Evolutionary conservation across 495 filamentous ascomycete species (phyloP), one percentile per base, ranked within the genome.

Genomic region (Penicillium subrubescens): DNA sequence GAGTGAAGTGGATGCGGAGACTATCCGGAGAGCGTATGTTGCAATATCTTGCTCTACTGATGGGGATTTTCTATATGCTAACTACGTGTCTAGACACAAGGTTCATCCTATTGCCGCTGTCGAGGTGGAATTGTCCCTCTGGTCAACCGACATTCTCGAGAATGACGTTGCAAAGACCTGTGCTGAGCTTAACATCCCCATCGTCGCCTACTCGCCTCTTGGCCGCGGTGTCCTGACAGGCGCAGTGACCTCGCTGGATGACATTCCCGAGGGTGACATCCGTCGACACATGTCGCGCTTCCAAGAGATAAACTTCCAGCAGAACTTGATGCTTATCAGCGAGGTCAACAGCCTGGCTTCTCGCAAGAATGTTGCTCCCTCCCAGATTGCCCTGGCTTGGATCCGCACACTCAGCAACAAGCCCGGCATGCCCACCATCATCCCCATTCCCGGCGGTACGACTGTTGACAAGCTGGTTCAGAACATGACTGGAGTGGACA

Each of bases 371-470:
- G 86, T 85, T 66, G 91, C 89, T 12, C 81, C 89, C 0, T 86
- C 86, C 3, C 93, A 97, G 79, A 78, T 97, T 39, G 93, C 92
- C 12, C 78, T 97, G 59, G 84, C 78, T 23, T 97, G 94, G 93
- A 79, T 89, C 4, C 75, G 76, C 37, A 77, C 77, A 4, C 71
- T 88, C 60, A 83, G 85, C 51, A 77, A 76, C 34, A 80, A 83
- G 67, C 79, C 86, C 44, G 90, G 87, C 14, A 82, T 89, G 72
- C 86, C 88, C 14, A 83, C 81, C 5, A 90, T 96, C 67, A 89
- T 96, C 60, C 93, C 93, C 5, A 96, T 97, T 65, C 93, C 92
- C 1, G 93, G 93, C 15, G 86, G 76, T 27, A 83, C 81, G 27
- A 83, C 81, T 17, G 70, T 65, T 37, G 78, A 80, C 60, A 81